These are phyloP conservation scores for Ogataea chonburiensis DNA, from an alignment of 805 yeast species.

Conservation along the genomic window DNA sequence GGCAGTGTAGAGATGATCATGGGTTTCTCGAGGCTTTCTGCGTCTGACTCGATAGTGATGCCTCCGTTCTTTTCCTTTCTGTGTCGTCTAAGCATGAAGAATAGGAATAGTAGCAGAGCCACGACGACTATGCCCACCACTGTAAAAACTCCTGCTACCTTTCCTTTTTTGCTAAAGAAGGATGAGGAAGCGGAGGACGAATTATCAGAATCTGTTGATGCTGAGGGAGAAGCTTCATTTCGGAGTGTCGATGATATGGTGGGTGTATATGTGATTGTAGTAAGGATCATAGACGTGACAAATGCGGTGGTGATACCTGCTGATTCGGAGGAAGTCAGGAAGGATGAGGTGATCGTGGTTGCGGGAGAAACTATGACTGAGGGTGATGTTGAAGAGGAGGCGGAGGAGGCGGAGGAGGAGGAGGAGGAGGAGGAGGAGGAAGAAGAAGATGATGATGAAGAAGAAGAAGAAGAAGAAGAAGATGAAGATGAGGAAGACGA, in stretches of 20 bases:
- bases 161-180: constrained; percentile 68
- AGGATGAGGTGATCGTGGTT: constrained; percentile 4
- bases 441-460: constrained; percentile 16
- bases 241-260: constrained; percentile 6
- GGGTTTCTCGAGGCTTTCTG: constrained; percentile 24
- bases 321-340: constrained; percentile 13
- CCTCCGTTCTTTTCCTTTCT: constrained; percentile 6
- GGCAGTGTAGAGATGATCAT: constrained; percentile 15
- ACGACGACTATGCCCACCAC: constrained; percentile 68
- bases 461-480: constrained; percentile 7
- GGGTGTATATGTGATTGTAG: constrained; percentile 18
- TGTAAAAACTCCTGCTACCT: constrained; percentile 83
- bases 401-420: constrained; percentile 22
- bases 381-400: constrained; percentile 11
- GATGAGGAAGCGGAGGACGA: constrained; percentile 18
- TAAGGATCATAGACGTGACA: constrained; percentile 22
- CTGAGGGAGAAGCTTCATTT: neutral
- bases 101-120: constrained; percentile 41
- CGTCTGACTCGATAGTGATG: constrained; percentile 22
- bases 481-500: constrained; percentile 7
- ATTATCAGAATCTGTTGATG: constrained; percentile 1
- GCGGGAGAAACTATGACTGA: constrained; percentile 13
- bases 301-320: constrained; percentile 23
- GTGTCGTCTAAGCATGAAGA: constrained; percentile 36
- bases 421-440: constrained; percentile 21